These are phyloP conservation scores for Staphylotrichum tortipilum DNA, from an alignment of 495 filamentous ascomycete species.

Conservation along the genomic window DNA sequence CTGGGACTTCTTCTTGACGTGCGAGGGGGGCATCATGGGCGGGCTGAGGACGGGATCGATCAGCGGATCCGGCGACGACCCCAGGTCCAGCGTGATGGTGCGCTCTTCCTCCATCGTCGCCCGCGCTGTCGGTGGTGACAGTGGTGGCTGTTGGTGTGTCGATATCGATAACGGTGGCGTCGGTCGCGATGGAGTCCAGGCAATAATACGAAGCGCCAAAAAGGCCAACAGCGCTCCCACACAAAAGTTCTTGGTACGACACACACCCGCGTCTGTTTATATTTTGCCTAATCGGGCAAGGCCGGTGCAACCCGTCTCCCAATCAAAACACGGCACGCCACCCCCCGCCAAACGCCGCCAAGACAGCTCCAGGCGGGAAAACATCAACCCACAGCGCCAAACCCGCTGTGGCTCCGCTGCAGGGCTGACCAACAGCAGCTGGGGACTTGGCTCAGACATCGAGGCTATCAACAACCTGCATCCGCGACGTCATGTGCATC, in stretches of 20 bases:
- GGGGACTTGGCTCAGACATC: neutral
- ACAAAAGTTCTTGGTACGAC: slow-evolving; percentile 4
- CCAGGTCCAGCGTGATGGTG: slow-evolving; percentile 29
- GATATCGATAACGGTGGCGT: slow-evolving; percentile 9
- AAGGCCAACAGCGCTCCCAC: no score
- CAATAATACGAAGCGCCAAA: no score
- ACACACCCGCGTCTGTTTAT: slow-evolving; percentile 13
- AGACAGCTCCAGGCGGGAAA: no score
- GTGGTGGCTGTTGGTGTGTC: neutral
- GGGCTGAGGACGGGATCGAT: slow-evolving; percentile 25
- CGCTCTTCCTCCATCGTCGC: slow-evolving; percentile 14
- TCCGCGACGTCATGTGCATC: neutral
- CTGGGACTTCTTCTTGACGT: slow-evolving; percentile 24
- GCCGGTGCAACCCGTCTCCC: neutral
- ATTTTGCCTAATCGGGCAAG: slow-evolving; percentile 6
- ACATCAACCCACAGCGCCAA: neutral
- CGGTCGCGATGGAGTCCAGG: no score
- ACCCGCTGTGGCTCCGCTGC: neutral
- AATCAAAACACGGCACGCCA: slow-evolving; percentile 7
- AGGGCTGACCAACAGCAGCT: neutral
- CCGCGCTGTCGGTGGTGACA: neutral
- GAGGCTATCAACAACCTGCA: neutral
- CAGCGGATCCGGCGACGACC: slow-evolving; percentile 43
- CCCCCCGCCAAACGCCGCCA: neutral
- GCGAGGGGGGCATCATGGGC: slow-evolving; percentile 16